Evolutionary conservation across 495 filamentous ascomycete species (phyloP).

Genomic region (Trichoderma reesei): DNA sequence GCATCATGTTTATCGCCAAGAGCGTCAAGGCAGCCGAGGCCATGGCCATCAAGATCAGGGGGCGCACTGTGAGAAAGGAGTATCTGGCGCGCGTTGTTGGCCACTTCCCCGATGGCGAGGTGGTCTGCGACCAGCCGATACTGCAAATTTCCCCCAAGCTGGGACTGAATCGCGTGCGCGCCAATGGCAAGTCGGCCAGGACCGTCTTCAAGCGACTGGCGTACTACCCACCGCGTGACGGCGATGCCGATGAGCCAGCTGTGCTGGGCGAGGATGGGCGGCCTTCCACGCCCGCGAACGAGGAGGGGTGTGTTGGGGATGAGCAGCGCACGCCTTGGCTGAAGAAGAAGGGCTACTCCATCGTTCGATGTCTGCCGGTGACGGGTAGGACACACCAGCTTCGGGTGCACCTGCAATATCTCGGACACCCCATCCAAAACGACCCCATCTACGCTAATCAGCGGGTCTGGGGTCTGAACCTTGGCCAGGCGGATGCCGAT

Average conservation of each 20-base stretch:
- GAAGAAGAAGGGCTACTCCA: slow-evolving; percentile 68
- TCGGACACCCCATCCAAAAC: slow-evolving; percentile 91
- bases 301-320: not conserved
- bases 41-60: slow-evolving; percentile 59
- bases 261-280: slow-evolving; percentile 16
- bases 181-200: slow-evolving; percentile 78
- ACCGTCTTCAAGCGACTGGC: slow-evolving; percentile 85
- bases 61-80: slow-evolving; percentile 78
- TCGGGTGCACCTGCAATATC: slow-evolving; percentile 85
- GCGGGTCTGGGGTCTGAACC: slow-evolving; percentile 71
- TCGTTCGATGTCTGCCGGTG: slow-evolving; percentile 86
- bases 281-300: slow-evolving; percentile 16
- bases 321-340: slow-evolving; percentile 19
- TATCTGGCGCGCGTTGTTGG: slow-evolving; percentile 89
- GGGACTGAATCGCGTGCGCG: slow-evolving; percentile 84
- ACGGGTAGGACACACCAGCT: slow-evolving; percentile 94
- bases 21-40: slow-evolving; percentile 65
- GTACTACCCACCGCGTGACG: slow-evolving; percentile 58
- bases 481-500: slow-evolving; percentile 61
- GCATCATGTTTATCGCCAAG: slow-evolving; percentile 96
- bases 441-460: slow-evolving; percentile 97
- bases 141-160: slow-evolving; percentile 91
- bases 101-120: slow-evolving; percentile 72
- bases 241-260: slow-evolving; percentile 9
- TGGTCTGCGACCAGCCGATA: slow-evolving; percentile 87